Evolutionary conservation across 2,329 filamentous ascomycete genomes (phyloP).

Genomic region (Huntiella decipiens): DNA sequence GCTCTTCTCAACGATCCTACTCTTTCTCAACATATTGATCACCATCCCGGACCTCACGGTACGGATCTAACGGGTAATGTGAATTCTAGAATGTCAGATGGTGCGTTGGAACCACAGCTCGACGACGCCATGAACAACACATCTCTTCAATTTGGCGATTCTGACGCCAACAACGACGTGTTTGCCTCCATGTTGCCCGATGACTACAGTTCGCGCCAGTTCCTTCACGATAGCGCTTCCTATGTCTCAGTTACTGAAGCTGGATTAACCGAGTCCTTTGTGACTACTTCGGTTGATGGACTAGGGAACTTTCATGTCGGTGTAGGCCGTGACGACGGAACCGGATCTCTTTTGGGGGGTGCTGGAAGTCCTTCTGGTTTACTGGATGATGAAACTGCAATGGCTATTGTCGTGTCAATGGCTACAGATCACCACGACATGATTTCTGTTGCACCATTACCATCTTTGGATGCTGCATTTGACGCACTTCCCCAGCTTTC

Average conservation of each 20-base stretch:
- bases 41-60: background rate
- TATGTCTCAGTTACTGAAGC: slow-evolving; percentile 26
- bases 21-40: slow-evolving; percentile 1
- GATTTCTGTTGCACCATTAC: slow-evolving; percentile 9
- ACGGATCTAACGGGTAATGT: slow-evolving; percentile 7
- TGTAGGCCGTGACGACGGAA: background rate
- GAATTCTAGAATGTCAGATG: slow-evolving; percentile 6
- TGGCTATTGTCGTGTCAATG: slow-evolving; percentile 9
- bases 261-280: slow-evolving; percentile 21
- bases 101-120: slow-evolving; percentile 5
- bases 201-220: slow-evolving; percentile 30
- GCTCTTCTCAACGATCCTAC: slow-evolving; percentile 6
- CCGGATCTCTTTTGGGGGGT: too few species aligned
- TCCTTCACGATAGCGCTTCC: slow-evolving; percentile 26
- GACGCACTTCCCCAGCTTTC: slow-evolving; percentile 7
- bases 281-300: slow-evolving; percentile 25
- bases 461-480: slow-evolving; percentile 5
- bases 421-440: slow-evolving; percentile 8
- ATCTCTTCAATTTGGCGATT: slow-evolving; percentile 13
- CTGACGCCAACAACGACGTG: slow-evolving; percentile 6
- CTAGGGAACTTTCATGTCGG: slow-evolving; percentile 23
- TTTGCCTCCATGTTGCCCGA: slow-evolving; percentile 26
- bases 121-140: slow-evolving; percentile 5
- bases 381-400: slow-evolving; percentile 14
- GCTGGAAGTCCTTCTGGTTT: slow-evolving; percentile 18